Evolutionary conservation across 2,329 filamentous ascomycete genomes (phyloP), one percentile per base, ranked within the genome.

Genomic region (Penicillium sp.): DNA sequence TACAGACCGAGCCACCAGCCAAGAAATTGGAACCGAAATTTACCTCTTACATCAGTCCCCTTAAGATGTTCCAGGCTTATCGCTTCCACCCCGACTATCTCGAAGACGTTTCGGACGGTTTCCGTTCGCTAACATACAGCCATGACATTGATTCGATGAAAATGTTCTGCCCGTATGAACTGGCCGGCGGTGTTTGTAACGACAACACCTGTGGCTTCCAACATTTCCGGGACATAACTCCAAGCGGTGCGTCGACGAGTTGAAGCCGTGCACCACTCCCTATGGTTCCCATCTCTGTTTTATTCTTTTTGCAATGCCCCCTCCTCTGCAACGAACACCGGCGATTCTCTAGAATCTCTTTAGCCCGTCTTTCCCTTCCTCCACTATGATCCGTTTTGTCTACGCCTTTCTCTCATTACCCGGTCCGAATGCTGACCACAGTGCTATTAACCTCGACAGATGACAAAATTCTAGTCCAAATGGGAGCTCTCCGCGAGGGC

Each of bases 41-140:
- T 74, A 78, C 78, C 27, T 86, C 91, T 2, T 99, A 99, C 73
- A 81, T 89, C 67, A 96, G 91, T 67, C 89, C 91, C 26, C 79
- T 99, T 54, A 85, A 84, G 61, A 83, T 84, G 62, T 97, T 97
- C 72, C 90, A 86, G 70, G 88, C 90, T 30, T 99, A 90, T 74
- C 90, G 93, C 62, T 97, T 93, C 69, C 92, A 97, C 68, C 90
- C 90, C 26, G 79, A 83, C 45, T 97, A 86, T 74, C 77, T 80
- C 59, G 72, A 87, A 43, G 78, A 84, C 50, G 85, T 96, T 51
- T 70, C 84, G 49, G 88, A 87, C 56, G 93, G 93, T 36, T 87
- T 91, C 67, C 87, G 88, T 68, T 97, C 94, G 58, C 80, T 95
- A 77, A 97, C 92, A 36, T 97, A 93, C 76, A 97, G 90, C 75